phyloP scores from a whole-genome alignment of 1,284 basidiomycete species.

The Ceratobasidium sp. region DNA sequence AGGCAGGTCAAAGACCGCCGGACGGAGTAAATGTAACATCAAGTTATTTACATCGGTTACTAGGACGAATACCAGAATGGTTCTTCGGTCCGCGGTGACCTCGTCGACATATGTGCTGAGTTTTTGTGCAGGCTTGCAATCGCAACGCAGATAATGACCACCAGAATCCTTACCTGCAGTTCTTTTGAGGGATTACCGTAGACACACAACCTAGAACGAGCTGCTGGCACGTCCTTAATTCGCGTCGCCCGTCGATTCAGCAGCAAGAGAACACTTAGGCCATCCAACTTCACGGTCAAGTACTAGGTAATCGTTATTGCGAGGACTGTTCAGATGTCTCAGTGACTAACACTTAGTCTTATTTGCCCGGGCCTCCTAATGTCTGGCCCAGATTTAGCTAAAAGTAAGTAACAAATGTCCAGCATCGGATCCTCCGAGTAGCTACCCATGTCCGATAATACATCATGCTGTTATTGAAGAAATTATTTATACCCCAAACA shows the following conservation, averaged over 20 bases:
- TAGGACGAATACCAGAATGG: neutral
- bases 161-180: slow-evolving; percentile 33
- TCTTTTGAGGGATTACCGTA: slow-evolving; percentile 2
- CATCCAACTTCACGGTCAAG: slow-evolving; percentile 30
- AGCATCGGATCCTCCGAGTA: neutral
- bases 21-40: neutral
- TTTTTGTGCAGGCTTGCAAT: slow-evolving; percentile 6
- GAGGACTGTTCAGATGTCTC: neutral
- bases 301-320: slow-evolving; percentile 7
- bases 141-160: slow-evolving; percentile 24
- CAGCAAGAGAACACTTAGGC: slow-evolving; percentile 5
- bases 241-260: slow-evolving; percentile 26
- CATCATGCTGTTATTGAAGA: no score
- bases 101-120: slow-evolving; percentile 16
- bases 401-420: no score
- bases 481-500: no score
- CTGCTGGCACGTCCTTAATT: neutral
- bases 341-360: neutral
- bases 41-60: neutral
- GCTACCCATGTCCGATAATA: no score
- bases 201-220: slow-evolving; percentile 27
- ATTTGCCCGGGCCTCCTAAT: neutral
- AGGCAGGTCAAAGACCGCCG: slow-evolving; percentile 15
- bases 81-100: slow-evolving; percentile 18
- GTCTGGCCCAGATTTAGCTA: neutral